Conservation (phyloP, 1,284 basidiomycete genomes). For the Puccinia horiana region DNA sequence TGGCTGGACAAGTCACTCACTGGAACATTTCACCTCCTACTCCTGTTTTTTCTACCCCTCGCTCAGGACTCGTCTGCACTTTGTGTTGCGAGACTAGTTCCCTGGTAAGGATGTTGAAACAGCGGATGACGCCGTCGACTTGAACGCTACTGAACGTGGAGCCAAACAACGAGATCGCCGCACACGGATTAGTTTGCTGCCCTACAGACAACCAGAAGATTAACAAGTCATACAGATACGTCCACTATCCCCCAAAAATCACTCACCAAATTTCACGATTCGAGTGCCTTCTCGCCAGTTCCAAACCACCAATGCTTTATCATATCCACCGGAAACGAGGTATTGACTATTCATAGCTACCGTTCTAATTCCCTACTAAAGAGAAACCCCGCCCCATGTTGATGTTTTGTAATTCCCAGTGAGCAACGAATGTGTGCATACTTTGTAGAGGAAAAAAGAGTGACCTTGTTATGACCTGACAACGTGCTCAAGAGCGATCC, state of each 20-base stretch:
- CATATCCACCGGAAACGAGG: slow-evolving; percentile 42
- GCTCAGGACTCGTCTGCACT: slow-evolving; percentile 21
- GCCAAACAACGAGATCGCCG: slow-evolving; percentile 47
- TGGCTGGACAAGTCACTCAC: slow-evolving; percentile 4
- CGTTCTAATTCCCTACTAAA: slow-evolving; percentile 41
- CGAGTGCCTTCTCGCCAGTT: slow-evolving; percentile 48
- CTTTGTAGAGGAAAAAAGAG: neutral
- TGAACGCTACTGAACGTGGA: slow-evolving; percentile 41
- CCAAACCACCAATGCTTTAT: slow-evolving; percentile 48
- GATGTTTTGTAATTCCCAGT: neutral
- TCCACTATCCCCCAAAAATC: neutral
- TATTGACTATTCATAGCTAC: slow-evolving; percentile 48
- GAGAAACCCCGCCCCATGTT: neutral
- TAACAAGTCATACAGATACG: neutral
- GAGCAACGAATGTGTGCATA: neutral
- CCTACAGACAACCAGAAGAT: slow-evolving; percentile 9
- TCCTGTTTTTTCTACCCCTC: neutral
- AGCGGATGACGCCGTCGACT: slow-evolving; percentile 47
- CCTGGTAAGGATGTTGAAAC: slow-evolving; percentile 36
- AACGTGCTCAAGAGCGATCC: slow-evolving; percentile 35
- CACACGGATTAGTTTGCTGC: slow-evolving; percentile 48
- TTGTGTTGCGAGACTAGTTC: slow-evolving; percentile 46
- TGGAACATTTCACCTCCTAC: slow-evolving; percentile 32
- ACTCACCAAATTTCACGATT: slow-evolving; percentile 48
- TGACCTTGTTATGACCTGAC: slow-evolving; percentile 46